phyloP scores from a whole-genome alignment of 768 basidiomycete genomes.

The Lentinula lateritia region DNA sequence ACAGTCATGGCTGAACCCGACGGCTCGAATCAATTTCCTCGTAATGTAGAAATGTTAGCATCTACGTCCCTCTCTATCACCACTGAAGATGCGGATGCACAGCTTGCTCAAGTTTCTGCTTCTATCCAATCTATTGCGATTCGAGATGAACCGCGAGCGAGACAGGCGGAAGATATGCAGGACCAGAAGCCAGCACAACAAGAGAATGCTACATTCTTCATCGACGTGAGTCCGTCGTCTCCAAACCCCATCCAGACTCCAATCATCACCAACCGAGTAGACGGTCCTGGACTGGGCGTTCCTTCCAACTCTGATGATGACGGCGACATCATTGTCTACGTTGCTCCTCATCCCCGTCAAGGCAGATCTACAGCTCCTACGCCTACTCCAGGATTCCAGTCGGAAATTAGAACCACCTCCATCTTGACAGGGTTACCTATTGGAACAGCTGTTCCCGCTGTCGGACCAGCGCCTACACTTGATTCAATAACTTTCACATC shows the following conservation, averaged over 20 bases:
- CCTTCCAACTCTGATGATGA: conserved; percentile 28
- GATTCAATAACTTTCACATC: conserved; percentile 32
- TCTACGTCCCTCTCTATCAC: background rate
- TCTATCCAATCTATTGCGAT: background rate
- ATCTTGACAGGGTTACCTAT: conserved; percentile 1
- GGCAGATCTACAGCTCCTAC: background rate
- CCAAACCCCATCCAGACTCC: conserved; percentile 9
- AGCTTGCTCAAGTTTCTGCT: background rate
- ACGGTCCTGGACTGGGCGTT: background rate
- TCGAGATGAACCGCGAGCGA: conserved; percentile 2
- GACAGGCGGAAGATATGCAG: background rate
- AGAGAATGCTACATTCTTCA: conserved; percentile 21
- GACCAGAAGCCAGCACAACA: background rate
- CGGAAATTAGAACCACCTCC: background rate
- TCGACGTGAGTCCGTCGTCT: conserved; percentile 35
- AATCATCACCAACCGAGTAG: background rate
- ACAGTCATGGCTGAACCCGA: background rate
- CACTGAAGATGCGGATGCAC: background rate
- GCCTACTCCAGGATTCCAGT: background rate
- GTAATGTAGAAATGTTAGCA: background rate
- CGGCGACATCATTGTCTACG: conserved; percentile 74
- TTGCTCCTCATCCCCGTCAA: conserved; percentile 63
- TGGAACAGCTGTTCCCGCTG: background rate
- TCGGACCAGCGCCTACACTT: conserved; percentile 16
- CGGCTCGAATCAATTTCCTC: background rate